A percentile compares a stretch with the other conserved stretches of the same genome.
These are phyloP conservation scores for Glebionis coronaria DNA, from an alignment of 129 eudicot genomes.

Conservation along the genomic window DNA sequence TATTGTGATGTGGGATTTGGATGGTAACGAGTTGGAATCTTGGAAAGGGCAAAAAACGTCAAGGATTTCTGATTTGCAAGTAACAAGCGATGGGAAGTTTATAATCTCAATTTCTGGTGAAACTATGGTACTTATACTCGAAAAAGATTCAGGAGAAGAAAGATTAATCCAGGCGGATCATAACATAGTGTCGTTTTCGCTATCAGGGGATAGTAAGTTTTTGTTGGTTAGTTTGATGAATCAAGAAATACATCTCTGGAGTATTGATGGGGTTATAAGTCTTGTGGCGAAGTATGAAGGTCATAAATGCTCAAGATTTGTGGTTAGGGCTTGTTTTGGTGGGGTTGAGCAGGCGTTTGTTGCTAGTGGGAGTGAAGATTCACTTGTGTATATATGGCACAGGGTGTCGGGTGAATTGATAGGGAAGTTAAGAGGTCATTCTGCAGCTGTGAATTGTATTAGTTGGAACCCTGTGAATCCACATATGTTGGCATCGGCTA, in stretches of 20 bases:
- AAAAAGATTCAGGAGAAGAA: constrained; percentile 69
- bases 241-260: constrained; percentile 94
- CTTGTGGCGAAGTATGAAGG: constrained; percentile 76
- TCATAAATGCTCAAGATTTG: constrained; percentile 73
- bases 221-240: constrained; percentile 64
- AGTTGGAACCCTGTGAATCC: constrained; percentile 93
- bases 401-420: constrained; percentile 65
- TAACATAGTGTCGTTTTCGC: constrained; percentile 61
- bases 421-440: constrained; percentile 61
- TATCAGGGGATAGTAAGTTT: constrained; percentile 67
- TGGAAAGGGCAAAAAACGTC: constrained; percentile 68
- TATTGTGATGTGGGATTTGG: constrained; percentile 75
- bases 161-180: constrained; percentile 69
- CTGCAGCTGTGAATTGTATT: constrained; percentile 88
- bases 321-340: constrained; percentile 91
- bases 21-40: constrained; percentile 71
- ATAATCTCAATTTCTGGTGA: constrained; percentile 53
- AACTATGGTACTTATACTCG: constrained; percentile 49
- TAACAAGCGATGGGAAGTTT: constrained; percentile 53
- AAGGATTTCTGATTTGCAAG: constrained; percentile 68
- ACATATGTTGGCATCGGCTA: constrained; percentile 91
- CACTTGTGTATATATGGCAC: constrained; percentile 98
- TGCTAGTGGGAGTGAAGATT: constrained; percentile 97
- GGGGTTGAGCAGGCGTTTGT: constrained; percentile 83
- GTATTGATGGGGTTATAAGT: constrained; percentile 51